Percentiles rank a stretch among this genome's conserved stretches.
Evolutionary conservation across 352 stramenopile genomes (phyloP).

Genomic region (Phytophthora nicotianae): DNA sequence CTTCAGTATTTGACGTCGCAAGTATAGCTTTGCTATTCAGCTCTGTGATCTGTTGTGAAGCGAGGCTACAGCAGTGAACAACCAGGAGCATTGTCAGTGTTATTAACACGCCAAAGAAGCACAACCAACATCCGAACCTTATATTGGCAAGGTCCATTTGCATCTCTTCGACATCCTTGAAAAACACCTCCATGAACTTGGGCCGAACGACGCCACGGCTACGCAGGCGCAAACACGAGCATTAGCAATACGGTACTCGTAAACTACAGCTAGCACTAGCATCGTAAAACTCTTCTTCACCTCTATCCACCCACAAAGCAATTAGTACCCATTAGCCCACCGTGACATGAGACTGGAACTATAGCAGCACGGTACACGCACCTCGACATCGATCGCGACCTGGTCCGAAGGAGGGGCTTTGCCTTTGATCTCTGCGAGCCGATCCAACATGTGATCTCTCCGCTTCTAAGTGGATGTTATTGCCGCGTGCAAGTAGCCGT

Average conservation of each 20-base stretch:
- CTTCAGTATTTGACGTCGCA: constrained; percentile 93
- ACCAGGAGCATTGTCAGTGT: not conserved
- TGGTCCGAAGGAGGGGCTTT: constrained; percentile 26
- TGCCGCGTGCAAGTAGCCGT: constrained; percentile 1
- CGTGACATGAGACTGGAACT: not conserved
- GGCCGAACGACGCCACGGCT: constrained; percentile 63
- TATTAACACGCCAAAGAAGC: not conserved
- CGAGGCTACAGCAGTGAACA: constrained; percentile 45
- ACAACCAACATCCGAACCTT: constrained; percentile 36
- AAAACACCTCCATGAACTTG: constrained; percentile 96
- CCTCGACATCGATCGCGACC: constrained; percentile 73
- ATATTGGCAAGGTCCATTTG: constrained; percentile 94
- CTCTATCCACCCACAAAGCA: not conserved
- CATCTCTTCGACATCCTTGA: constrained; percentile 95
- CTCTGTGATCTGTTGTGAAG: constrained; percentile 91
- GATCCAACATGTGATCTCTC: constrained; percentile 5
- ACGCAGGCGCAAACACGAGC: constrained; percentile 1
- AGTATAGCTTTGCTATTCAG: constrained; percentile 94
- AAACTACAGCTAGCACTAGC: not conserved
- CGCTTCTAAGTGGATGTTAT: constrained; percentile 3
- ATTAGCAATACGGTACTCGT: not conserved
- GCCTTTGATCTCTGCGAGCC: constrained; percentile 13
- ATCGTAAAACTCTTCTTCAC: not conserved
- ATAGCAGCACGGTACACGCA: constrained; percentile 28
- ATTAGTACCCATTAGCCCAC: constrained; percentile 1